A percentile compares a stretch with the other conserved stretches of the same genome.
Evolutionary conservation across 1,284 basidiomycete species (phyloP).

Genomic region (Microbotryum scabiosae): DNA sequence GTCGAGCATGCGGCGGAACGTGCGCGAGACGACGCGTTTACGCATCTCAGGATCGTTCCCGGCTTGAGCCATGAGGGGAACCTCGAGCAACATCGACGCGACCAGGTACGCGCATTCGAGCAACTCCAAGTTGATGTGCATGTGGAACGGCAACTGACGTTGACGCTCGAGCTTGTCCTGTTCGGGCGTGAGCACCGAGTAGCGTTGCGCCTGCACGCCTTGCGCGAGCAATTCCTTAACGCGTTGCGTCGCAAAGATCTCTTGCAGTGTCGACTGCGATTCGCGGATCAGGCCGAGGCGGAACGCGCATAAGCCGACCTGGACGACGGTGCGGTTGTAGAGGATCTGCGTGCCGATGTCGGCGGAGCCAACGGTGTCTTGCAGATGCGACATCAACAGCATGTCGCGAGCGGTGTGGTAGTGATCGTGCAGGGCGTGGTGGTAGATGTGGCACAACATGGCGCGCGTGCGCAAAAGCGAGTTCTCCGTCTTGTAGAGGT

Average conservation of each 20-base stretch:
- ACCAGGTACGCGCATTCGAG: constrained; percentile 96
- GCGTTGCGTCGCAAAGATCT: constrained; percentile 91
- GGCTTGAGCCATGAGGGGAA: constrained; percentile 87
- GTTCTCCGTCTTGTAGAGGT: constrained; percentile 86
- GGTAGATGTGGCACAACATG: constrained; percentile 95
- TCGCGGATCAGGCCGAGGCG: constrained; percentile 90
- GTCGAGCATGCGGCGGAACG: constrained; percentile 90
- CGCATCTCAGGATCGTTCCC: constrained; percentile 80
- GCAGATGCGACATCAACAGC: constrained; percentile 96
- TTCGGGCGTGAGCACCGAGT: constrained; percentile 71
- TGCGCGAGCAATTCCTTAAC: constrained; percentile 95
- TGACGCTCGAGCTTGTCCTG: constrained; percentile 96
- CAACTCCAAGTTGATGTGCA: constrained; percentile 98
- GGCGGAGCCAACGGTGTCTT: constrained; percentile 89
- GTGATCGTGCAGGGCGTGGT: constrained; percentile 91
- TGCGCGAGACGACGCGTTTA: constrained; percentile 69
- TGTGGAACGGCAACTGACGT: constrained; percentile 95
- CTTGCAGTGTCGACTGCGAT: constrained; percentile 81
- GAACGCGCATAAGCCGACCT: constrained; percentile 95
- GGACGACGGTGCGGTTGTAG: constrained; percentile 95
- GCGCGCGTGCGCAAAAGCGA: constrained; percentile 82
- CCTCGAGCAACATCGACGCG: constrained; percentile 97
- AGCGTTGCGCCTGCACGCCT: constrained; percentile 87
- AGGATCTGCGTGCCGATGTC: constrained; percentile 97
- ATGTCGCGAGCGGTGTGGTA: constrained; percentile 97